These are phyloP conservation scores for Cardiospermum halicacabum DNA, from an alignment of 345 rosid species.

Conservation along the genomic window DNA sequence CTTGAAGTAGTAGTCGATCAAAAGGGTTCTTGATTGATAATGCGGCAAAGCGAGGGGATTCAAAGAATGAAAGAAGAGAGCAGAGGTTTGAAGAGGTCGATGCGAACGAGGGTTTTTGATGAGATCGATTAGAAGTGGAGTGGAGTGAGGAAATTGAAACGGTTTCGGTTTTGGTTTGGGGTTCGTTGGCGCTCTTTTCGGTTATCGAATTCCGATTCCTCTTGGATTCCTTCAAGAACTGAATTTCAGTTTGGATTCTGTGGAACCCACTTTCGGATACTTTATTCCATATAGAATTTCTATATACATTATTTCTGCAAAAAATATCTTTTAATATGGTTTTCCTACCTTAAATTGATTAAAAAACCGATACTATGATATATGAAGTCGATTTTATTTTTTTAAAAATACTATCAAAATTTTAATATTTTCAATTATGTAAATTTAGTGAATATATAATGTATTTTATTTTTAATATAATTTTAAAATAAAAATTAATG, in stretches of 20 bases:
- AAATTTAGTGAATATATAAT: no score
- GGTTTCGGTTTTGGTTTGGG: not conserved
- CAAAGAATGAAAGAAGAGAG: not conserved
- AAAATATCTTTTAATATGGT: no score
- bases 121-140: not conserved
- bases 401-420: no score
- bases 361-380: no score
- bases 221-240: not conserved
- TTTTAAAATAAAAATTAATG: no score
- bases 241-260: not conserved
- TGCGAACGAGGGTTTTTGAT: not conserved
- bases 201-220: not conserved
- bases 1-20: not conserved
- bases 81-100: not conserved
- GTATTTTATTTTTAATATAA: no score
- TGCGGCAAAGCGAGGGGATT: not conserved
- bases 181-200: slow-evolving; percentile 9
- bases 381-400: no score
- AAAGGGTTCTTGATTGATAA: not conserved
- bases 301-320: no score
- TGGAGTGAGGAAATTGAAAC: not conserved
- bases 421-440: no score
- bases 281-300: no score
- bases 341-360: no score
- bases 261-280: not conserved